Evolutionary conservation across 1,139 yeast species (phyloP).

Genomic region (Taiozyma onychis): DNA sequence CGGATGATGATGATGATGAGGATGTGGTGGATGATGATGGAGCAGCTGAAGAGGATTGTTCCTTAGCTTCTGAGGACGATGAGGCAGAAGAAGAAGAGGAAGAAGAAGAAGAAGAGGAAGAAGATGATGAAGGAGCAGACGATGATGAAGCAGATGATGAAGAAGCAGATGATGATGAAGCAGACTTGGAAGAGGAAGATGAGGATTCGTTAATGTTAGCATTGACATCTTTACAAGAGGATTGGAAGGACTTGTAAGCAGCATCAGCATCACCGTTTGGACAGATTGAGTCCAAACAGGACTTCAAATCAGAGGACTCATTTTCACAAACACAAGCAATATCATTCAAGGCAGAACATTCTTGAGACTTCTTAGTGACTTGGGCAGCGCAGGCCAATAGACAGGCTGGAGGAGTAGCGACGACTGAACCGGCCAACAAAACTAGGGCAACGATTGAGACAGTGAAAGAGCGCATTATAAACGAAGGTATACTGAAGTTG

Average conservation of each 20-base stretch:
- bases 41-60: constrained; percentile 7
- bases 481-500: neutral
- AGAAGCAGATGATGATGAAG: constrained; percentile 27
- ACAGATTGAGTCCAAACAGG: constrained; percentile 60
- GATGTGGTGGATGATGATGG: constrained; percentile 14
- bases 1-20: constrained; percentile 12
- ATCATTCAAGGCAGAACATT: constrained; percentile 55
- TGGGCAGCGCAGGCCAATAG: constrained; percentile 79
- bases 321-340: constrained; percentile 58
- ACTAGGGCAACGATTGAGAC: constrained; percentile 47
- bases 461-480: constrained; percentile 29
- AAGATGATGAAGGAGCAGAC: constrained; percentile 13
- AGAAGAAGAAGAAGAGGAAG: constrained; percentile 17
- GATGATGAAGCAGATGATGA: constrained; percentile 22
- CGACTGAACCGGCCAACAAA: constrained; percentile 41
- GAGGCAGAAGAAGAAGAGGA: constrained; percentile 18
- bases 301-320: constrained; percentile 42
- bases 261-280: constrained; percentile 51
- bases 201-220: constrained; percentile 28
- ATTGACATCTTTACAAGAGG: constrained; percentile 42
- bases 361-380: constrained; percentile 47
- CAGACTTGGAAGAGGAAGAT: constrained; percentile 30
- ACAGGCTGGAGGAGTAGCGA: constrained; percentile 87
- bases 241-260: constrained; percentile 53
- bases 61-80: constrained; percentile 5